Evolutionary conservation across 2,329 filamentous ascomycete species (phyloP).

Genomic region (Ceratocystis eucalypticola): DNA sequence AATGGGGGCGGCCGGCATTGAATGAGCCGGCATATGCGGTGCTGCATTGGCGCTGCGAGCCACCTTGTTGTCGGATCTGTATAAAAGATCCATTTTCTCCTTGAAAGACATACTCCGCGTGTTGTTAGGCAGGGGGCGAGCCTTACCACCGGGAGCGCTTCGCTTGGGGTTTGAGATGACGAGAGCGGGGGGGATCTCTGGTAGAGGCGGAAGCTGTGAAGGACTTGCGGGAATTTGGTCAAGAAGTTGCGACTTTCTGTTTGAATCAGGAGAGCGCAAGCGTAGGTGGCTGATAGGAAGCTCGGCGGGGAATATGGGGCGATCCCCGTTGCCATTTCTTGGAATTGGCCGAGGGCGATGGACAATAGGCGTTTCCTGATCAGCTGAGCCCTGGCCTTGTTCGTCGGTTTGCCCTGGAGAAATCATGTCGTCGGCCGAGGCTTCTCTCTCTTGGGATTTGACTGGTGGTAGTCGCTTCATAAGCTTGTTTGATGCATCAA

Average conservation of each 20-base stretch:
- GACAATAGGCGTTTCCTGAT: conserved; percentile 29
- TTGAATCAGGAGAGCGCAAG: conserved; percentile 34
- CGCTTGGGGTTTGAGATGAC: conserved; percentile 4
- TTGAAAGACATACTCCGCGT: conserved; percentile 46
- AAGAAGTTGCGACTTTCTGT: conserved; percentile 29
- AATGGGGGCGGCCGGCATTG: neutral
- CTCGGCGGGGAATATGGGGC: conserved; percentile 36
- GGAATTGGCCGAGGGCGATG: conserved; percentile 45
- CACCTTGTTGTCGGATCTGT: conserved; percentile 20
- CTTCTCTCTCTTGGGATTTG: neutral
- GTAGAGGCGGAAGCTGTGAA: conserved; percentile 41
- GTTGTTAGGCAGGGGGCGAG: conserved; percentile 36
- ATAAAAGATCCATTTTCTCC: conserved; percentile 41
- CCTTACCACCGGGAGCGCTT: conserved; percentile 21
- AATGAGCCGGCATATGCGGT: conserved; percentile 23
- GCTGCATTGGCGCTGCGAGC: conserved; percentile 6
- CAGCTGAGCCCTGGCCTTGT: conserved; percentile 5
- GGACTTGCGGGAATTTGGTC: conserved; percentile 25
- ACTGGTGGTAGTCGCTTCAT: conserved; percentile 11
- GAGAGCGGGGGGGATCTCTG: conserved; percentile 29
- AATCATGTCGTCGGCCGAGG: neutral
- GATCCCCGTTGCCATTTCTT: conserved; percentile 34
- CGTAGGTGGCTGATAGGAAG: conserved; percentile 32
- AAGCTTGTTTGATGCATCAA: conserved; percentile 29
- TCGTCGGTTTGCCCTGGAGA: neutral